A percentile compares a stretch with the other conserved stretches of the same genome.
These are phyloP conservation scores for Xylaria flabelliformis DNA, from an alignment of 495 filamentous ascomycete species.

Conservation along the genomic window DNA sequence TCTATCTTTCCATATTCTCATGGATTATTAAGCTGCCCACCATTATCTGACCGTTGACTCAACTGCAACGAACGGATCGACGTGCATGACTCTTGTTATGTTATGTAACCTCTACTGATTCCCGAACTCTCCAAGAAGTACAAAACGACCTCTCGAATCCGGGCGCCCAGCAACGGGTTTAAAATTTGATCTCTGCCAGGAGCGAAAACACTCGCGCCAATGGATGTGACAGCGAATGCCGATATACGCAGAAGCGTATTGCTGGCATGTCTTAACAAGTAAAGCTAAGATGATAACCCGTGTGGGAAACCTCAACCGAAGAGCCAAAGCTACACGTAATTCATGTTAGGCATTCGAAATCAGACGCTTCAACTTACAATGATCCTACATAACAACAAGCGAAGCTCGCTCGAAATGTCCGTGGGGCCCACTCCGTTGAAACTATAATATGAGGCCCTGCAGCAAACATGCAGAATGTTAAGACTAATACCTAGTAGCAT, in stretches of 20 bases:
- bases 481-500: background rate
- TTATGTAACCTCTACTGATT: constrained; percentile 61
- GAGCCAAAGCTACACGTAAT: background rate
- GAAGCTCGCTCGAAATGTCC: background rate
- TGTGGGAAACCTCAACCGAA: background rate
- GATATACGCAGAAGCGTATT: constrained; percentile 45
- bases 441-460: background rate
- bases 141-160: constrained; percentile 56
- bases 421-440: background rate
- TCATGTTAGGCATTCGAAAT: background rate
- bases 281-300: background rate
- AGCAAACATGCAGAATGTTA: constrained; percentile 14
- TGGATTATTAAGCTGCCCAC: background rate
- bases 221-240: constrained; percentile 42
- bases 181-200: constrained; percentile 48
- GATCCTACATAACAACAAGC: background rate
- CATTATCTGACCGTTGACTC: background rate
- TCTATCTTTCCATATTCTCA: background rate
- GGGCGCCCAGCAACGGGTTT: constrained; percentile 58
- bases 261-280: constrained; percentile 33
- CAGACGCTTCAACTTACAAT: constrained; percentile 1
- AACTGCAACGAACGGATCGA: constrained; percentile 14
- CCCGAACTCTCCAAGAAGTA: constrained; percentile 50
- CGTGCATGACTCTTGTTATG: constrained; percentile 41
- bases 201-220: constrained; percentile 51